Base-by-base conservation (phyloP, 768 basidiomycete genomes). In the Tricholoma bakamatsutake region DNA sequence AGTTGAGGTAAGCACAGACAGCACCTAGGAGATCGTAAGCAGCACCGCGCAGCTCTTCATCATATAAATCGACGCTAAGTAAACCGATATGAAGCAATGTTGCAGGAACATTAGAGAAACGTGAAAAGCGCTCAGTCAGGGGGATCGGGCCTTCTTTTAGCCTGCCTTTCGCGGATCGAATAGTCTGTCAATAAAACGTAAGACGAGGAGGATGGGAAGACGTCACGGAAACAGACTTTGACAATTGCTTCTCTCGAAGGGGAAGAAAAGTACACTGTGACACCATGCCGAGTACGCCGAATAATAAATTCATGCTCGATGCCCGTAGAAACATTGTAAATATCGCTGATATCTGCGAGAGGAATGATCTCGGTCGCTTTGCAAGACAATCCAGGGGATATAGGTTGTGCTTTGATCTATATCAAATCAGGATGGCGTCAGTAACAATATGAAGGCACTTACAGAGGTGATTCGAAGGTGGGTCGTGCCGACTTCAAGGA, bases 61-160 rank as follows among this genome's bases (percentile, higher is more conserved):
- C 88, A 21, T 81, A 77, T 13, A 81, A 75, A 57, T 86, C 84
- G 27, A 93, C 76, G 59, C 87, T 91, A 13, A 92, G 76, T 69
- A 97, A 79, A 17, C 90, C 90, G 30, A 93, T 80, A 62, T 94
- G 93, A n/a, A 96, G 74, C 46, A 97, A 71, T 0, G 90, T 88
- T 0, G 92, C 89, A 6, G 90, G 87, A 17, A 93, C 85, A 62
- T 93, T 94, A 2, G 86, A 89, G 57, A 91, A 85, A 52, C 88
- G 79, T 6, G 88, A 82, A 59, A 87, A 84, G 8, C 90, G 77
- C 57, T 88, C 88, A 4, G 80, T 70, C 6, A 81, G 71, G 1
- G 78, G 69, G 28, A 73, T 66, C 34, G 79, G 80, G 6, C 70
- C 74, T 40, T 84, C 82, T 57, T 82, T 84, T 62, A 88, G 73